Base-by-base conservation (phyloP, 148 eudicot genomes). In the Chenopodium quinoa region DNA sequence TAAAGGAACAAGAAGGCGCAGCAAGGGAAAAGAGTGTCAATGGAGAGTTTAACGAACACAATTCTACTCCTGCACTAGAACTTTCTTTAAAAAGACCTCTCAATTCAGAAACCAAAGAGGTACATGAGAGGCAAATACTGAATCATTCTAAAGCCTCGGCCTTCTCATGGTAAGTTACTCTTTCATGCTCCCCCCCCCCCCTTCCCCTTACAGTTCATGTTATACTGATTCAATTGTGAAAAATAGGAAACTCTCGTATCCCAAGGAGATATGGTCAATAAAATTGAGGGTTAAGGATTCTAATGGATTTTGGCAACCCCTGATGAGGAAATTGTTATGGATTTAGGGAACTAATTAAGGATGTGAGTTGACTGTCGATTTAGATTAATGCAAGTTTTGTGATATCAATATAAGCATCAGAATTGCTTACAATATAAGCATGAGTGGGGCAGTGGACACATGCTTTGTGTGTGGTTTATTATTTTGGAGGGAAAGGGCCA, bases 111-210 rank as follows among this genome's bases (percentile, higher is more conserved):
- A 82, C 77, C 73, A 80, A 75, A 73, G 82, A 70, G 19, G 14
- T 71, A 7, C 87, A 83, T 17, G 89, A 84, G 78, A 82, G 63
- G 71, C 83, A 32, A 14, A 66, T 64, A 73, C 86, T 87, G 22
- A 87, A 80, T 75, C 89, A 84, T 74, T 85, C 83, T 70, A 80
- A 63, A 71, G 89, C 83, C 83, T 87, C 86, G 19, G 87, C 90
- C 66, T 84, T 88, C 78, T 88, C 88, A 75, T 9, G 88, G 91
- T 89, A 79, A 89, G 89, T 76, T 50, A 37, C 78, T 78, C 13
- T 14, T 58, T 14, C 23, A 10, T 72, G 50, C 6, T 2, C 40
- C n/a, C 67, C 11, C 34, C 17, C 27, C 6, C 16, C 40, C 22
- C 67, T 9, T 19, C 34, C 27, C 7, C 50, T 0, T 9, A 11